Conservation (phyloP, 768 basidiomycete genomes). For the Russula sp. region DNA sequence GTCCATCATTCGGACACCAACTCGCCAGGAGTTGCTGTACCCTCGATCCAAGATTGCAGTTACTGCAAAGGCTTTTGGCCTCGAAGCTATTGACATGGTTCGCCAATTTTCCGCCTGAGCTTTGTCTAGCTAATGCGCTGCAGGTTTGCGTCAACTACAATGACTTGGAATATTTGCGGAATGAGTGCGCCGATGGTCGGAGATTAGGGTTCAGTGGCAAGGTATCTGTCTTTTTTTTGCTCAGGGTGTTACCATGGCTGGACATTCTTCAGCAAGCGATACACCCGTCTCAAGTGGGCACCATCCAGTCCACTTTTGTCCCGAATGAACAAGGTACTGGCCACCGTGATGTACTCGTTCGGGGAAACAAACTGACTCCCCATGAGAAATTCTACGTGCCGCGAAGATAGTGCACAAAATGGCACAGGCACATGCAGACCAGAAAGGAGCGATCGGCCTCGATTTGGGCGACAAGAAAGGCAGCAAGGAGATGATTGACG, state of each 20-base stretch:
- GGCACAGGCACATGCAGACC: conserved; percentile 46
- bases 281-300: conserved; percentile 77
- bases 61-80: conserved; percentile 73
- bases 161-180: conserved; percentile 54
- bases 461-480: conserved; percentile 44
- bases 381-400: conserved; percentile 69
- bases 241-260: not conserved
- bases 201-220: conserved; percentile 90
- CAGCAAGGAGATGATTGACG: conserved; percentile 80
- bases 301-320: conserved; percentile 73
- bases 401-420: conserved; percentile 64
- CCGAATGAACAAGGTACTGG: conserved; percentile 59
- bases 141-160: conserved; percentile 89
- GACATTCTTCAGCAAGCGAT: conserved; percentile 72
- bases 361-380: not conserved
- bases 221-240: conserved; percentile 34
- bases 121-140: not conserved
- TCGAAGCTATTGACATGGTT: conserved; percentile 91
- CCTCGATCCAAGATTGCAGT: conserved; percentile 79
- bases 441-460: conserved; percentile 67
- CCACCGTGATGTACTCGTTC: not conserved
- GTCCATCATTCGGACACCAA: conserved; percentile 67
- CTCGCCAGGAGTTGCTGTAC: conserved; percentile 72
- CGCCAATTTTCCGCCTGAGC: not conserved
- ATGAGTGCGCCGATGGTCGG: conserved; percentile 76